A percentile compares a stretch with the other conserved stretches of the same genome.
Conservation (phyloP, 108 stramenopile species). For the Cyclostephanos invisitatus region DNA sequence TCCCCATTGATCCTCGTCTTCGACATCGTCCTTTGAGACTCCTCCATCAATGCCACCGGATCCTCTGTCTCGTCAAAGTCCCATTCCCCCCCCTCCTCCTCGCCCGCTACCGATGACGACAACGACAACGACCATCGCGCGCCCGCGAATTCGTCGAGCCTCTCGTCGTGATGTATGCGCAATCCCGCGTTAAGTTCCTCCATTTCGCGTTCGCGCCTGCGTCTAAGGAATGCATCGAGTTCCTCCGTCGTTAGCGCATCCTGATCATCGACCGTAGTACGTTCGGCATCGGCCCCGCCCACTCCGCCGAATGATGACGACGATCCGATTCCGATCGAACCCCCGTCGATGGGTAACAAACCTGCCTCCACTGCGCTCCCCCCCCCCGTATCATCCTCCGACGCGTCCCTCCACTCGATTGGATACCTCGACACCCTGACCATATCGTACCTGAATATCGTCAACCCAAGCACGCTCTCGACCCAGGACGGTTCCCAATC, state of each 20-base stretch:
- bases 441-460: constrained; percentile 79
- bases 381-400: constrained; percentile 18
- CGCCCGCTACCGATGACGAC: neutral
- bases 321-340: too few species aligned
- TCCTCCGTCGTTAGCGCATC: neutral
- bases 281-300: neutral
- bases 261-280: too few species aligned
- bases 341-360: too few species aligned
- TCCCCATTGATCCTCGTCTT: neutral
- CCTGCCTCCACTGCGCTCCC: neutral
- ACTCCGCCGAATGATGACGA: neutral
- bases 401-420: constrained; percentile 25
- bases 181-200: constrained; percentile 27
- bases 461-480: constrained; percentile 76
- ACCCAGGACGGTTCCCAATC: constrained; percentile 71
- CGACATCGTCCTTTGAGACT: constrained; percentile 6
- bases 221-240: neutral
- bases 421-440: constrained; percentile 42
- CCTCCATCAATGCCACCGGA: constrained; percentile 24
- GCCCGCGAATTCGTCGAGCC: constrained; percentile 37
- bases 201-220: constrained; percentile 20
- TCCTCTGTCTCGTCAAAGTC: constrained; percentile 52
- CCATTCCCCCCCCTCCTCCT: constrained; percentile 24
- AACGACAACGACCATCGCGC: constrained; percentile 5
- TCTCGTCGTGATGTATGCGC: constrained; percentile 41